Base-by-base conservation (phyloP, 169 alveolate species). In the Perkinsus olseni region DNA sequence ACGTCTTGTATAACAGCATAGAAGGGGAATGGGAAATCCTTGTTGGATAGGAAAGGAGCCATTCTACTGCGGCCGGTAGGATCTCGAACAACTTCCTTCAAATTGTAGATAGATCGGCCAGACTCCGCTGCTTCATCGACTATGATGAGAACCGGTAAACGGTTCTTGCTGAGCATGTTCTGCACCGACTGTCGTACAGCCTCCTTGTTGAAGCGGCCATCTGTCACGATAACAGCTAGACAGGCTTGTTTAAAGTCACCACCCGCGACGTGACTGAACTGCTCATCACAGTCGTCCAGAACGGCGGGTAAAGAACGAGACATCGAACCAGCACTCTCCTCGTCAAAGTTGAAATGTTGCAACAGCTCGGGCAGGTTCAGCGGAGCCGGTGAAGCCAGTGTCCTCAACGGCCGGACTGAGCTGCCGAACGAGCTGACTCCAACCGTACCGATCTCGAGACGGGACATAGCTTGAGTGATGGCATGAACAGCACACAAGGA, bases 171-270 rank as follows among this genome's bases (percentile, higher is more conserved):
- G 93, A 97, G 96, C 48, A 97, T 97, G 51, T 97, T 95, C 50
- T 96, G 96, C 38, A 98, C 94, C 94, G 97, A 98, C 10, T 97
- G 97, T 90, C 96, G 96, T 6, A 97, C 99, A 93, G 97, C 97
- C 92, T 97, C 96, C 95, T 99, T 99, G 95, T 99, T 99, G 95
- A 99, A 97, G 95, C 99, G 98, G n/a, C 99, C 99, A 95, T 99
- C 99, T 48, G 99, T 97, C 36, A 99, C 97, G 11, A 99, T 98
- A 74, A 99, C 96, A 91, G 97, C 98, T 91, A 98, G 96, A 94
- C 97, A 97, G 62, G 96, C 96, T 74, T 94, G 74, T 90, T 93
- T 95, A 38, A 92, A 92, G 40, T 95, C 97, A 48, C 94, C 96
- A 40, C 93, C 51, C 93, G 95, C 95, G 38, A 93, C 91, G 91